Evolutionary conservation across 2,329 filamentous ascomycete species (phyloP), one percentile per base, ranked within the genome.

Genomic region (Pseudogymnoascus sp.): DNA sequence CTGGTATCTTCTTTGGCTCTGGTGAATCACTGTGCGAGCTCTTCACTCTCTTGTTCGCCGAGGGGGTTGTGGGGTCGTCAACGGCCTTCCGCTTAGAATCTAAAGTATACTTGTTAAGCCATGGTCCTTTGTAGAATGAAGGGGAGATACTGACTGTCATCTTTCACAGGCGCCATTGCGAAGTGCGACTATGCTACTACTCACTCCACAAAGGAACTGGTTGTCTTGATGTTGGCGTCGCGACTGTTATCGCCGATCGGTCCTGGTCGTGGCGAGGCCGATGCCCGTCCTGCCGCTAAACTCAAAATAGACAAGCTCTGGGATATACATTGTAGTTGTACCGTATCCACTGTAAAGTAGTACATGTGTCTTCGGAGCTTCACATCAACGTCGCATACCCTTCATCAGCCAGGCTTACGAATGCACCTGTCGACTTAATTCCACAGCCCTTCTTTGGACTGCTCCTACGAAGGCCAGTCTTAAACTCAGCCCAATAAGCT

Each of bases 11-110:
- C 14, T 80, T 76, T 6, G 75, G 72, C 66, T 82, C 76, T 53
- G 72, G 68, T 4, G 74, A 74, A 58, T 76, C 73, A 61, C 73
- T 73, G 62, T 80, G 64, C 28, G 72, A 73, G 22, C 65, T 78
- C 74, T 88, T 88, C 39, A 84, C 71, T 67, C 88, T 82, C 75
- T 92, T 92, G 15, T 79, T 74, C 58, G 83, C 81, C 57, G 80
- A 80, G 18, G 83, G 80, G 59, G 83, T 85, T 61, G 80, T 76
- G 50, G 84, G 82, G 65, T 88, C 86, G 66, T 88, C 83, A 58
- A 78, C 79, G 3, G 88, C 88, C 75, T 91, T 91, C 73, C 89
- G 87, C 79, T 92, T 92, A 39, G 75, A 78, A 68, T 77, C 81
- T 82, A 63, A 18, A 12, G 28, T 14, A 53, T 20, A 33, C 47